These are phyloP conservation scores for Myxozyma sirexii DNA, from an alignment of 805 yeast genomes.

Conservation along the genomic window DNA sequence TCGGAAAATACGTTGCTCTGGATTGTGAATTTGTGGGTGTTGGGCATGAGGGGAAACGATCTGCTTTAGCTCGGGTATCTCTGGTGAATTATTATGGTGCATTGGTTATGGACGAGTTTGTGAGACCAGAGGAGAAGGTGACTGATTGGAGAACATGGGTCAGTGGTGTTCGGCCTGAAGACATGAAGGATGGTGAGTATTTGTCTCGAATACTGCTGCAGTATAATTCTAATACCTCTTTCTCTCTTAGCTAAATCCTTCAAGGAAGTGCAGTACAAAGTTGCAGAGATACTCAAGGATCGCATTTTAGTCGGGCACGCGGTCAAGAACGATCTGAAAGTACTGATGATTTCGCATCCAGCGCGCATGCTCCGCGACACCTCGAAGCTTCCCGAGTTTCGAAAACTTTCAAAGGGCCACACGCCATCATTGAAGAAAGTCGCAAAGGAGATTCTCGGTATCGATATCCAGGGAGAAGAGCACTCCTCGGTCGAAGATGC, in stretches of 20 bases:
- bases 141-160: constrained; percentile 94
- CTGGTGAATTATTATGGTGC: constrained; percentile 82
- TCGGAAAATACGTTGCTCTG: constrained; percentile 77
- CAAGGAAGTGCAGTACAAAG: constrained; percentile 63
- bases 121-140: constrained; percentile 71
- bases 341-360: constrained; percentile 70
- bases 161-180: constrained; percentile 74
- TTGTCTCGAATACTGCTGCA: too few species aligned
- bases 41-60: constrained; percentile 66
- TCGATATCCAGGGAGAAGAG: constrained; percentile 69
- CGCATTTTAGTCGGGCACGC: constrained; percentile 83
- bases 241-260: constrained; percentile 65
- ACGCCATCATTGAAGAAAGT: constrained; percentile 74
- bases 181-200: constrained; percentile 53
- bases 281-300: constrained; percentile 55
- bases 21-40: constrained; percentile 96
- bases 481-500: constrained; percentile 94
- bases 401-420: constrained; percentile 60
- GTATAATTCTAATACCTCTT: background rate
- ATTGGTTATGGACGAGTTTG: constrained; percentile 70
- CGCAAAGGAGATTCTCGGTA: constrained; percentile 55
- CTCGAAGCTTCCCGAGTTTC: constrained; percentile 47
- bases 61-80: constrained; percentile 84
- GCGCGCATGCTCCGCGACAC: constrained; percentile 70
- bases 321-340: constrained; percentile 72